Percentiles rank a stretch among this genome's conserved stretches.
These are phyloP conservation scores for Bassia scoparia DNA, from an alignment of 148 eudicot genomes.

Conservation along the genomic window DNA sequence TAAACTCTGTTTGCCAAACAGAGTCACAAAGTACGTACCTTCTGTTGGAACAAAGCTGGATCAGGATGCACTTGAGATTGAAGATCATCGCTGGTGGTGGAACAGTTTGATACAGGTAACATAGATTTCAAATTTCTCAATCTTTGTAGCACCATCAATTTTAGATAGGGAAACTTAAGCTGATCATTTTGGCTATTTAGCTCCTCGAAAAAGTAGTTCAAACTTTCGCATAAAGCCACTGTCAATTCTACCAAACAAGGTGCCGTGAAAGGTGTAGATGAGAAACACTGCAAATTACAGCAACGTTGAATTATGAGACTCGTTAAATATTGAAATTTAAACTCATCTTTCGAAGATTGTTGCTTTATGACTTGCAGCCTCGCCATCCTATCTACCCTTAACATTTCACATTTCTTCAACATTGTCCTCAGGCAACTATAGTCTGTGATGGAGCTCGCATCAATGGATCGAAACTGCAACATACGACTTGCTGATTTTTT, in stretches of 20 bases:
- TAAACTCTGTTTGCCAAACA: too few species aligned
- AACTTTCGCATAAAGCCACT: neutral
- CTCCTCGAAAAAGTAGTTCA: slow-evolving; percentile 8
- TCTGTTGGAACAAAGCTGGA: slow-evolving; percentile 1
- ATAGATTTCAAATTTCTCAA: neutral
- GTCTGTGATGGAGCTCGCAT: too few species aligned
- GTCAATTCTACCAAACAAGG: neutral
- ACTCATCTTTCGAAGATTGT: neutral
- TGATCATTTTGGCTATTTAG: neutral
- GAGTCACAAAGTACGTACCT: neutral
- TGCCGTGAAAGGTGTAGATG: slow-evolving; percentile 1
- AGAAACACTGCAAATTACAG: neutral
- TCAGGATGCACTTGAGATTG: neutral
- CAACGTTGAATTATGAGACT: neutral
- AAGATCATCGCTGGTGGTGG: neutral
- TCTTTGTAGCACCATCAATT: neutral
- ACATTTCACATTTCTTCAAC: slow-evolving; percentile 8
- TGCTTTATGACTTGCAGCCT: too few species aligned
- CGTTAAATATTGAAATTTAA: neutral
- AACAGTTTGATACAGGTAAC: neutral
- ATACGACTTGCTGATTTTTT: neutral
- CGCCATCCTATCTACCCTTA: neutral
- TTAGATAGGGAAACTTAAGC: neutral
- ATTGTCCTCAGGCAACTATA: neutral
- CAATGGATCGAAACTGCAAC: neutral